These are phyloP conservation scores for Arabidopsis lyrata DNA, from an alignment of 441 rosid species.

Conservation along the genomic window DNA sequence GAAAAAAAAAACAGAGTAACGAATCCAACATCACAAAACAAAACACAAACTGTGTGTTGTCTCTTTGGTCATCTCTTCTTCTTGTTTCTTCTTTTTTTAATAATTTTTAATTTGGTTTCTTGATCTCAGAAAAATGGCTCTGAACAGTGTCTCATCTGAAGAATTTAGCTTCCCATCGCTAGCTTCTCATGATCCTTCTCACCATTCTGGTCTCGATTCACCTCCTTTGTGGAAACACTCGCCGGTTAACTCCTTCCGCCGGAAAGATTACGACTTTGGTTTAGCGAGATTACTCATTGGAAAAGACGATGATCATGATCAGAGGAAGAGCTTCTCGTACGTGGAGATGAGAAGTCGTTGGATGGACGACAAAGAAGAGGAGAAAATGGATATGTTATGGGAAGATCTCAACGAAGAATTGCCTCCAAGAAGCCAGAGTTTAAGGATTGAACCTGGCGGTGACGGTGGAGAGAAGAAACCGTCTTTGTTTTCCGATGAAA, in stretches of 20 bases:
- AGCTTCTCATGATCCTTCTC: slow-evolving; percentile 34
- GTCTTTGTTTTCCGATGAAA: slow-evolving; percentile 13
- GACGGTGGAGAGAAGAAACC: slow-evolving; percentile 28
- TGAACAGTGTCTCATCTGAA: slow-evolving; percentile 35
- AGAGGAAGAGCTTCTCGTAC: slow-evolving; percentile 52
- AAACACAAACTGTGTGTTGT: slow-evolving; percentile 41
- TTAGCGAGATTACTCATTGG: slow-evolving; percentile 8
- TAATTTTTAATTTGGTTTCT: background rate
- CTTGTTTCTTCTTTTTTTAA: background rate
- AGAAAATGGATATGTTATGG: slow-evolving; percentile 89
- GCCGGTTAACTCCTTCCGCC: background rate
- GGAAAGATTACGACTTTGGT: background rate
- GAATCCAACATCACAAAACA: slow-evolving; percentile 46
- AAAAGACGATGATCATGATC: slow-evolving; percentile 7
- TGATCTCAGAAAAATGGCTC: slow-evolving; percentile 35
- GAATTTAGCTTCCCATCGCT: slow-evolving; percentile 77
- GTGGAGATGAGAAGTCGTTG: slow-evolving; percentile 42
- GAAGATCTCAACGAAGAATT: slow-evolving; percentile 81
- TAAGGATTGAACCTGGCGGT: slow-evolving; percentile 7
- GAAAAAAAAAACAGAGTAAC: slow-evolving; percentile 35
- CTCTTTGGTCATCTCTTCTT: slow-evolving; percentile 20
- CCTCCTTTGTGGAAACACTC: slow-evolving; percentile 69
- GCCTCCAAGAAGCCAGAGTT: slow-evolving; percentile 43
- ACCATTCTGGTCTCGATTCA: slow-evolving; percentile 53
- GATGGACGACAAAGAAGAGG: slow-evolving; percentile 48